phyloP scores from a whole-genome alignment of 2,329 filamentous ascomycete genomes.

The Atkinsonella hypoxylon region DNA sequence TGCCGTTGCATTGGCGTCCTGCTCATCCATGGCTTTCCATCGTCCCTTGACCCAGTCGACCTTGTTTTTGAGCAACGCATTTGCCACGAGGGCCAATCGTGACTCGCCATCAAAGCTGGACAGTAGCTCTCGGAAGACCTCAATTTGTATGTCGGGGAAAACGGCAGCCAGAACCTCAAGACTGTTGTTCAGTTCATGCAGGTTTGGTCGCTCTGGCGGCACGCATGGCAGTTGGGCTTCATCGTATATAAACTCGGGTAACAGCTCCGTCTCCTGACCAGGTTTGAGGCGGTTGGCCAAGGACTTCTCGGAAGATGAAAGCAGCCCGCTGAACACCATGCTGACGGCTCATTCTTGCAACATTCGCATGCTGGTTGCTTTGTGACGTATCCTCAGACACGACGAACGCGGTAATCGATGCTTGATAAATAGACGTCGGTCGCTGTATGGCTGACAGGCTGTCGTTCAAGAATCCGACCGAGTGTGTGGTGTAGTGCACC shows the following conservation, averaged over 20 bases:
- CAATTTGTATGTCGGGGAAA: conserved; percentile 70
- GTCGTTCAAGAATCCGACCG: not conserved
- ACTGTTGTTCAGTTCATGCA: conserved; percentile 57
- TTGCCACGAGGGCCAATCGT: conserved; percentile 63
- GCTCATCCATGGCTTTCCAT: conserved; percentile 36
- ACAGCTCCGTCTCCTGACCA: conserved; percentile 16
- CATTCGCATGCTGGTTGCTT: conserved; percentile 1
- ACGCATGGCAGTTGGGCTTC: conserved; percentile 39
- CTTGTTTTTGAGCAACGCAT: conserved; percentile 62
- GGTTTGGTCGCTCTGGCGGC: conserved; percentile 43
- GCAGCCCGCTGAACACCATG: conserved; percentile 39
- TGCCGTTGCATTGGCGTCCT: conserved; percentile 17
- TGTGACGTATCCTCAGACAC: not conserved
- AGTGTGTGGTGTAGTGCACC: not conserved
- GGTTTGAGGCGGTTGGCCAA: conserved; percentile 20
- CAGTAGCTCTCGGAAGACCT: conserved; percentile 76
- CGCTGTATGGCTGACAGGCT: not conserved
- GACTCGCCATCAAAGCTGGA: conserved; percentile 64
- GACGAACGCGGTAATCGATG: not conserved
- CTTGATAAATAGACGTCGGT: not conserved
- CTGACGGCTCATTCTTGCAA: conserved; percentile 25
- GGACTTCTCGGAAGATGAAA: conserved; percentile 29
- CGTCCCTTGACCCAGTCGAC: conserved; percentile 60
- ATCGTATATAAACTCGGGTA: conserved; percentile 40
- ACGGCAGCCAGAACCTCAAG: conserved; percentile 57